Evolutionary conservation across 2,329 filamentous ascomycete species (phyloP).

Genomic region (Hypoxylon rubiginosum): DNA sequence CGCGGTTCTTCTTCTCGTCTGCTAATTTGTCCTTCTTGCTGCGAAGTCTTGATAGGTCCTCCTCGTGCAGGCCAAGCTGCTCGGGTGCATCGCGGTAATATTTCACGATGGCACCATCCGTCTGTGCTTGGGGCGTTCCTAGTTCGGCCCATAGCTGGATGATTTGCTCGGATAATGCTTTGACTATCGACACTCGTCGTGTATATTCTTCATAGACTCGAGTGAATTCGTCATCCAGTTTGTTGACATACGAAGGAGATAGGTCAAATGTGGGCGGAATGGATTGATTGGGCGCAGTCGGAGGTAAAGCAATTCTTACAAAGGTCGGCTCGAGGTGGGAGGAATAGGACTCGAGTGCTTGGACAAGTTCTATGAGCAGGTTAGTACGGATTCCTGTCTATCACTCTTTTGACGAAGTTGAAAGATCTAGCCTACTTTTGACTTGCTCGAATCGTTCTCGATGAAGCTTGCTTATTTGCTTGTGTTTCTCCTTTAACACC

Average conservation of each 20-base stretch:
- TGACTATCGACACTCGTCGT: slow-evolving; percentile 81
- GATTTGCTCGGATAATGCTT: slow-evolving; percentile 82
- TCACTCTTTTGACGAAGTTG: background rate
- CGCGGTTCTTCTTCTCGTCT: slow-evolving; percentile 89
- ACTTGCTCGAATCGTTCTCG: slow-evolving; percentile 95
- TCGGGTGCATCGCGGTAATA: slow-evolving; percentile 92
- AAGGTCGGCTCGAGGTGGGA: slow-evolving; percentile 94
- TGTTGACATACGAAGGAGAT: slow-evolving; percentile 88
- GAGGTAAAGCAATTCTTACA: slow-evolving; percentile 86
- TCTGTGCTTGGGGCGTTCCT: slow-evolving; percentile 92
- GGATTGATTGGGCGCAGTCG: slow-evolving; percentile 80
- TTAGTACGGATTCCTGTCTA: slow-evolving; percentile 25
- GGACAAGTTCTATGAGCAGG: slow-evolving; percentile 78
- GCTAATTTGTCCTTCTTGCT: slow-evolving; percentile 83
- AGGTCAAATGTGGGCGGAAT: slow-evolving; percentile 90
- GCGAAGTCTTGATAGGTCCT: slow-evolving; percentile 81
- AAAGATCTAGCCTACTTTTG: slow-evolving; percentile 75
- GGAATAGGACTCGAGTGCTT: slow-evolving; percentile 95
- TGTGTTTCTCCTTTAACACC: slow-evolving; percentile 86
- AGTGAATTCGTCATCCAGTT: slow-evolving; percentile 90
- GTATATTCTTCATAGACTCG: slow-evolving; percentile 97
- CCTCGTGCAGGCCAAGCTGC: slow-evolving; percentile 90
- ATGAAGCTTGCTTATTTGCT: slow-evolving; percentile 83
- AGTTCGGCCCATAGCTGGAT: slow-evolving; percentile 97
- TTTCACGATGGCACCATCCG: slow-evolving; percentile 88